Base-by-base conservation (phyloP, 305 asterid genomes). In the Caryopteris hybrid region DNA sequence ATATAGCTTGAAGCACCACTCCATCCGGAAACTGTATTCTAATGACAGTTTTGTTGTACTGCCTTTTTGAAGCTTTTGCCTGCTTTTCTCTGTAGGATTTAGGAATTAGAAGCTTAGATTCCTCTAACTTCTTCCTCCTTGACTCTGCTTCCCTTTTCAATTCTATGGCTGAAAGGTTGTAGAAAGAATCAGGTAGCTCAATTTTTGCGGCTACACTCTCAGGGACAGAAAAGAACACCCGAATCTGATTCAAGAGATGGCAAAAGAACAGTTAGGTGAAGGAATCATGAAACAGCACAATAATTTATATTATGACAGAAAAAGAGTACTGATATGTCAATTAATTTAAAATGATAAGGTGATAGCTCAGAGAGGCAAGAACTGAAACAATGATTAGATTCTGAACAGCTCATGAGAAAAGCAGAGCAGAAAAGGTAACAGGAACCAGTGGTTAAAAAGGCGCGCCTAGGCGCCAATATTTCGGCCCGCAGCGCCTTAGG, bases 21-120 rank as follows among this genome's bases (percentile, higher is more conserved):
- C 94, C 96, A 68, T 93, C 99, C 23, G 96, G 99, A 74, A 94
- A 94, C 83, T 87, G 96, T 56, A 89, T 53, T 63, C 99, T 79
- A 60, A 94, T 83, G 58, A 94, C 78, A 4, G 90, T 88, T 87
- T 68, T 88, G 29, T 70, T 79, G 74, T 89, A 86, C 83, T 78
- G 82, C 66, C 72, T 89, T 81, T 76, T 84, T 11, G 95, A 84
- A 55, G 96, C 92, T 80, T 88, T 79, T 45, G 96, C 96, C 83
- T 86, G 91, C 76, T 94, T 91, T 82, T 91, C 96, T 76, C 79
- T 81, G 72, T 81, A 89, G 2, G 99, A 94, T 83, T 80, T 94
- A 29, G 97, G 99, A 76, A 91, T 87, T 69, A 94, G 83, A 77
- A 94, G 88, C 83, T 91, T 86, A 5, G 97, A 91, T 58, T 89